Evolutionary conservation across 805 yeast genomes (phyloP), one percentile per base, ranked within the genome.

Genomic region (Metschnikowia peoriensis): DNA sequence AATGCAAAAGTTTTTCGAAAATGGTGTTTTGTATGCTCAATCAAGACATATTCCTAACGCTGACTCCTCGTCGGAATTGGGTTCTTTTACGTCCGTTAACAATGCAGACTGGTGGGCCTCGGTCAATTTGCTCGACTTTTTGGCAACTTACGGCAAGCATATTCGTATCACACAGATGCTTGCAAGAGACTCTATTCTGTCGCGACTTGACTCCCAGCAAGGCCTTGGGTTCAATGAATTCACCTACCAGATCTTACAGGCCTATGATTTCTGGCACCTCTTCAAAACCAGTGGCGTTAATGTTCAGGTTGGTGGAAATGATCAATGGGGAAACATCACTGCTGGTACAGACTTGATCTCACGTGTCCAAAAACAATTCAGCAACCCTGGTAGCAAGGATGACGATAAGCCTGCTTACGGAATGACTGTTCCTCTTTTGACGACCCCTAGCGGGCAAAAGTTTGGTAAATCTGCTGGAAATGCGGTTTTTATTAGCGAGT

Each of bases 381-480:
- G 44, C 38, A 9, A 11, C 9, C 43, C 46, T 8, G 44, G 41
- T 7, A 34, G 28, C 9, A 45, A 41, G 27, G 28, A 28, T 6
- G 41, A 35, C 14, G 58, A 51, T 1, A 45, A 45, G 12, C 52
- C 59, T 22, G 78, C 82, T 3, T 88, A 71, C 66, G 98, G 97
- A 0, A 59, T 94, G 44, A 94, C 99, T 0, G 97, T 88, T 0
- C 98, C 98, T 1, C 71, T 94, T 29, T 73, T 94, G 59, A 89
- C 97, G 0, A 89, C 97, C 0, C 82, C 96, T 0, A 78, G 83
- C 10, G 99, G 99, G 7, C 94, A 85, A 54, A 94, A 94, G 70
- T 92, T 94, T 69, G 99, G 99, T 32, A 94, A 94, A 65, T 88
- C 96, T 51, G 97, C 97, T 1, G 98, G 98, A 0, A 94, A 94